Evolutionary conservation across 2,329 filamentous ascomycete species (phyloP).

Genomic region (Amauroascus niger): DNA sequence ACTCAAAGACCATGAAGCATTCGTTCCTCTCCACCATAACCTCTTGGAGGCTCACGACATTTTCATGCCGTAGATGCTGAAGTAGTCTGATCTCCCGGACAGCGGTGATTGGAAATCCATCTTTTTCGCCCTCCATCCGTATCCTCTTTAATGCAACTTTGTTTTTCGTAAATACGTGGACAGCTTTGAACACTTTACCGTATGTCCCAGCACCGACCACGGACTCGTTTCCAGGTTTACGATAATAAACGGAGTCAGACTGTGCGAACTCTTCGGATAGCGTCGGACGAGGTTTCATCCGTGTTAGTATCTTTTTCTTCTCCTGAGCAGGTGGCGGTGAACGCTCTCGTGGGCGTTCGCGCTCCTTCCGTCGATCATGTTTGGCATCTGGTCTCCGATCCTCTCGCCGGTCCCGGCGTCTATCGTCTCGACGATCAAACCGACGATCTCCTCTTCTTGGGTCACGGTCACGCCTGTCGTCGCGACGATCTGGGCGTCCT

Average conservation of each 20-base stretch:
- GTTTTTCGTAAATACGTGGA: conserved; percentile 63
- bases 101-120: conserved; percentile 95
- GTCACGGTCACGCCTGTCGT: conserved; percentile 33
- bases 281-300: conserved; percentile 60
- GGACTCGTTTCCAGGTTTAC: conserved; percentile 94
- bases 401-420: conserved; percentile 22
- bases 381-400: conserved; percentile 15
- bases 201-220: conserved; percentile 94
- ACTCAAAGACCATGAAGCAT: conserved; percentile 99
- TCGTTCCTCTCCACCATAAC: conserved; percentile 99
- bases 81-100: conserved; percentile 93
- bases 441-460: conserved; percentile 33
- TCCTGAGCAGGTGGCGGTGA: conserved; percentile 34
- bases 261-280: conserved; percentile 61
- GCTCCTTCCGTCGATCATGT: conserved; percentile 37
- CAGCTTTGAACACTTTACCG: conserved; percentile 89
- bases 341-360: conserved; percentile 25
- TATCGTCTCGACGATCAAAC: conserved; percentile 34
- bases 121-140: conserved; percentile 98
- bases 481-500: conserved; percentile 34
- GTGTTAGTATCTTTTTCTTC: conserved; percentile 54
- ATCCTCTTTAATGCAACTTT: conserved; percentile 95
- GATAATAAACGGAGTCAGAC: conserved; percentile 85
- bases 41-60: conserved; percentile 79
- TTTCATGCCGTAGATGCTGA: conserved; percentile 82